Evolutionary conservation across 2,329 filamentous ascomycete genomes (phyloP).

Genomic region (Penicillium sp.): DNA sequence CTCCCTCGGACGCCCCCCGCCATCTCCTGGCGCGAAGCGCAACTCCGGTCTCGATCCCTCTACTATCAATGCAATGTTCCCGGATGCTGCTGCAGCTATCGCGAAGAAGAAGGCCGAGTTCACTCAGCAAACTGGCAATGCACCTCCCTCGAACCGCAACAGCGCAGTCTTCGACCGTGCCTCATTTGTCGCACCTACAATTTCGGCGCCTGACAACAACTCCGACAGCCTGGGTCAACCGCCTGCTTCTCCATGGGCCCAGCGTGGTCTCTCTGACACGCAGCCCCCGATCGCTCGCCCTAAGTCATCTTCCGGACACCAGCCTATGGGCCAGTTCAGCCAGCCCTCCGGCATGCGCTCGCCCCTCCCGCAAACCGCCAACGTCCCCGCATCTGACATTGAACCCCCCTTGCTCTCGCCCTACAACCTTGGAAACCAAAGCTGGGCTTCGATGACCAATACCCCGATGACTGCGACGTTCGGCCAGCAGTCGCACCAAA

Average conservation of each 20-base stretch:
- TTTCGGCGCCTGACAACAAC: slow-evolving; percentile 65
- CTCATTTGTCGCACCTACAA: slow-evolving; percentile 73
- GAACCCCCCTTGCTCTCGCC: slow-evolving; percentile 87
- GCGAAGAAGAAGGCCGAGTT: slow-evolving; percentile 98
- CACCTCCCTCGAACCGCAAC: slow-evolving; percentile 88
- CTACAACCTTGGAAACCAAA: slow-evolving; percentile 73
- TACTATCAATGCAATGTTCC: slow-evolving; percentile 98
- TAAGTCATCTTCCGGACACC: slow-evolving; percentile 76
- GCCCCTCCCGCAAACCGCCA: slow-evolving; percentile 81
- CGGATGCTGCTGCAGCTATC: slow-evolving; percentile 96
- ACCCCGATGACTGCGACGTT: slow-evolving; percentile 94
- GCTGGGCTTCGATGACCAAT: slow-evolving; percentile 98
- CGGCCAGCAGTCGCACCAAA: slow-evolving; percentile 51
- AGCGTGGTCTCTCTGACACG: slow-evolving; percentile 51
- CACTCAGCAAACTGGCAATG: slow-evolving; percentile 89
- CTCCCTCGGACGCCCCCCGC: slow-evolving; percentile 78
- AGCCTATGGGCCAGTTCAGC: slow-evolving; percentile 89
- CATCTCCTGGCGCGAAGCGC: slow-evolving; percentile 78
- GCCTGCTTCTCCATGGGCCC: slow-evolving; percentile 79
- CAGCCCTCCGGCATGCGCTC: slow-evolving; percentile 82
- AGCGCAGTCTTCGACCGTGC: slow-evolving; percentile 75
- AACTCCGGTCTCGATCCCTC: slow-evolving; percentile 92
- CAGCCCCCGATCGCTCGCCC: slow-evolving; percentile 61
- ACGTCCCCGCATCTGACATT: slow-evolving; percentile 71
- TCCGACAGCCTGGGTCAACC: slow-evolving; percentile 65